These are phyloP conservation scores for Boletellus sp. DNA, from an alignment of 768 basidiomycete species.

Conservation along the genomic window DNA sequence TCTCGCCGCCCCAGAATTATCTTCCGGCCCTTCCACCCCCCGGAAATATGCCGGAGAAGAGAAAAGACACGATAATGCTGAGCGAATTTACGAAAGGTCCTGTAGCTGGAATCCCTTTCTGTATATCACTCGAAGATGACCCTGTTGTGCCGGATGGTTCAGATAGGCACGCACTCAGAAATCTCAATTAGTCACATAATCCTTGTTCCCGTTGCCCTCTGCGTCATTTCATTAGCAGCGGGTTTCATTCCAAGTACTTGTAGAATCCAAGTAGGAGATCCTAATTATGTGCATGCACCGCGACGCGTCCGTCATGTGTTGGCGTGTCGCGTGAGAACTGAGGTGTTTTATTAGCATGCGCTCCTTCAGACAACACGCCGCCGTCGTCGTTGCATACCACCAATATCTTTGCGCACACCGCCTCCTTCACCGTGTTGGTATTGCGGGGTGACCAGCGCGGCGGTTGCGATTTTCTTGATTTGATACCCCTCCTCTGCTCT, in stretches of 20 bases:
- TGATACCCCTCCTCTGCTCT: not conserved
- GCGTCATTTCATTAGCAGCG: not conserved
- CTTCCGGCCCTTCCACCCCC: constrained; percentile 10
- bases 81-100: not conserved
- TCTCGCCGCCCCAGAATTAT: constrained; percentile 56
- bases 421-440: not conserved
- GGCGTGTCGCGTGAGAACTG: constrained; percentile 26
- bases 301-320: constrained; percentile 26
- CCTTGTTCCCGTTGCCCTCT: constrained; percentile 2
- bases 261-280: not conserved
- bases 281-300: not conserved
- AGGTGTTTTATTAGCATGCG: constrained; percentile 10
- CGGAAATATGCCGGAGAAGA: constrained; percentile 4
- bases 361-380: constrained; percentile 1
- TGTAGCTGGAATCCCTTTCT: constrained; percentile 3
- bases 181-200: constrained; percentile 20
- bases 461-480: constrained; percentile 5
- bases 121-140: constrained; percentile 9
- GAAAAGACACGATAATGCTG: not conserved
- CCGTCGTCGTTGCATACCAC: not conserved
- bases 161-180: constrained; percentile 24
- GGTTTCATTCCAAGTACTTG: not conserved
- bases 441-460: not conserved
- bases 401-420: constrained; percentile 3
- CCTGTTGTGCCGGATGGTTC: constrained; percentile 6